Percentiles rank a stretch among this genome's conserved stretches.
Conservation (phyloP, 345 rosid genomes). For the Populus tremula region DNA sequence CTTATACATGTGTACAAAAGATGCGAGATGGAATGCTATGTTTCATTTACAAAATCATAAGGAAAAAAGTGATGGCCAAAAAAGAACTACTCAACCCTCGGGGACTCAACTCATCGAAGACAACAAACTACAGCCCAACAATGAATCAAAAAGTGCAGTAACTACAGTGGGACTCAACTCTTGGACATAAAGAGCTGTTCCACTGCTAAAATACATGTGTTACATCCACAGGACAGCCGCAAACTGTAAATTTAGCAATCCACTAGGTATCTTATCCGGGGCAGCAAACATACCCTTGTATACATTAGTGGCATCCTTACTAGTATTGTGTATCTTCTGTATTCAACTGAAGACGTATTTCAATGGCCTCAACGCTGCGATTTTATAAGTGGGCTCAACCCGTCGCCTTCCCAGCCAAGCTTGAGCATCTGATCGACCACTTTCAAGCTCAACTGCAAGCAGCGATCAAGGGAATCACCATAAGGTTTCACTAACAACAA, state of each 20-base stretch:
- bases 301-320: slow-evolving; percentile 4
- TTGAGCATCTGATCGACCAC: slow-evolving; percentile 93
- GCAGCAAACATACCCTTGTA: slow-evolving; percentile 14
- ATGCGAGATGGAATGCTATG: slow-evolving; percentile 13
- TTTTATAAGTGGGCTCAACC: slow-evolving; percentile 60
- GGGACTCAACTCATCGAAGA: slow-evolving; percentile 12
- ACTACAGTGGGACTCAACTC: slow-evolving; percentile 3
- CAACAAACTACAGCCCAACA: slow-evolving; percentile 18
- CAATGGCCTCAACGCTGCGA: slow-evolving; percentile 25
- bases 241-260: neutral
- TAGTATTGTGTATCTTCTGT: slow-evolving; percentile 5
- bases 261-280: neutral
- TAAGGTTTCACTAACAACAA: neutral
- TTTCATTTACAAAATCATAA: slow-evolving; percentile 10
- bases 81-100: slow-evolving; percentile 27
- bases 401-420: slow-evolving; percentile 98
- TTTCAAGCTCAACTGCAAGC: slow-evolving; percentile 78
- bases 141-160: slow-evolving; percentile 6
- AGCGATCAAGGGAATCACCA: neutral
- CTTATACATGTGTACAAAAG: neutral
- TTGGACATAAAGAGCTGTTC: slow-evolving; percentile 3
- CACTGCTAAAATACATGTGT: slow-evolving; percentile 16
- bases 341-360: slow-evolving; percentile 12
- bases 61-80: slow-evolving; percentile 9
- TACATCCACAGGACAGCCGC: slow-evolving; percentile 22